Evolutionary conservation across 78 protist species (phyloP), one percentile per base, ranked within the genome.

Genomic region (Dictyostelium brefeldianum): DNA sequence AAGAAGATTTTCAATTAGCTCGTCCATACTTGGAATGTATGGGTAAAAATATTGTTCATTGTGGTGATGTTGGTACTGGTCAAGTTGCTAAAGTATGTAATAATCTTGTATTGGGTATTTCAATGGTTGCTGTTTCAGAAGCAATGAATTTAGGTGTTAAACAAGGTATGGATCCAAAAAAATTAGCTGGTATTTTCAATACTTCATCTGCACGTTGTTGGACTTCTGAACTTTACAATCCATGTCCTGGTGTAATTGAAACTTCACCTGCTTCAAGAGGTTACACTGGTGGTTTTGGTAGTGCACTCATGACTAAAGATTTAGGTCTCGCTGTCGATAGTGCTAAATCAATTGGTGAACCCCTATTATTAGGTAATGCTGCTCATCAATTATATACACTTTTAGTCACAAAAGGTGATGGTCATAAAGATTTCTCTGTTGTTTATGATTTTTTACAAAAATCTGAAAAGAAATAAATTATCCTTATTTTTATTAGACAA

Each of bases 221-320:
- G 99, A 84, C 96, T 53, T 90, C 97, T n/a, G 98, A 98, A 80
- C 89, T 97, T 4, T 97, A 98, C 92, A 98, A 98, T 94, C 99
- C 99, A 50, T 81, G 81, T 74, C 99, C 99, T 29, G 98, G 98
- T 18, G 99, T 96, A 18, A 65, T 97, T 43, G 96, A 81, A 36
- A 91, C 74, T 51, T 57, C 87, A 18, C 96, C 98, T 11, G 89
- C 97, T 27, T 31, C 92, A 20, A 70, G 96, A 67, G 95, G 89
- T 74, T 98, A 97, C 89, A 78, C 89, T 47, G 99, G 99, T n/a
- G 99, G 99, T 22, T 98, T 98, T 36, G 99, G 95, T 2, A 43
- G 84, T 29, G 94, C 94, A 2, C 92, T 98, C 59, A 98, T 98
- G 99, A 56, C 36, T 54, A 98, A 98, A 87, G 99, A 98, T 78